phyloP scores from a whole-genome alignment of 2,329 filamentous ascomycete genomes.

The Delphinella strobiligena region DNA sequence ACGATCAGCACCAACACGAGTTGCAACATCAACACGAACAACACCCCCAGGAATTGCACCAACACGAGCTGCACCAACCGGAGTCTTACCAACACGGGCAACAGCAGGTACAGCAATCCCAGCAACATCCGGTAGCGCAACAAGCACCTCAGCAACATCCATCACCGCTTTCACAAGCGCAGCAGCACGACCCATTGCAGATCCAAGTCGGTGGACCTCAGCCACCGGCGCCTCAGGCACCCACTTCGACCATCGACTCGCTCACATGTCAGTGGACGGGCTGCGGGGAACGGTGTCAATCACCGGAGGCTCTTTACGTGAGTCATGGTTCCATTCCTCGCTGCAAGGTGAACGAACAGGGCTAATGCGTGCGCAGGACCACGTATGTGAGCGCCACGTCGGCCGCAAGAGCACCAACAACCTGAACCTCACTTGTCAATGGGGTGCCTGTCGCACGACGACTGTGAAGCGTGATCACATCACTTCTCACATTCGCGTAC shows the following conservation, averaged over 20 bases:
- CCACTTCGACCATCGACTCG: conserved; percentile 28
- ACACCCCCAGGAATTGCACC: conserved; percentile 3
- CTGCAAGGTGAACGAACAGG: conserved; percentile 1
- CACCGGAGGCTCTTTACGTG: conserved; percentile 52
- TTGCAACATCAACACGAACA: conserved; percentile 5
- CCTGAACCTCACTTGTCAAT: conserved; percentile 91
- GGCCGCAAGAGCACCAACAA: conserved; percentile 99
- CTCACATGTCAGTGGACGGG: conserved; percentile 50
- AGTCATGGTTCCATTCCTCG: conserved; percentile 16
- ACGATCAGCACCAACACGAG: background rate
- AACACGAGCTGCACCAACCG: conserved; percentile 1
- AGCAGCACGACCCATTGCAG: conserved; percentile 3
- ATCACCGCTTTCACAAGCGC: conserved; percentile 1
- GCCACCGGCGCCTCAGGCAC: conserved; percentile 11
- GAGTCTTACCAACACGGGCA: conserved; percentile 2
- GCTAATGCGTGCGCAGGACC: conserved; percentile 70
- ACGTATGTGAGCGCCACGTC: conserved; percentile 96
- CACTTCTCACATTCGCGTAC: conserved; percentile 95
- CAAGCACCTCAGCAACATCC: conserved; percentile 1
- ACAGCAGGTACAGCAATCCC: conserved; percentile 4
- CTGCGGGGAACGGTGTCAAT: conserved; percentile 47
- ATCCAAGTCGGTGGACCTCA: conserved; percentile 4
- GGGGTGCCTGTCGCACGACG: conserved; percentile 90
- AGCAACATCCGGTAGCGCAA: conserved; percentile 1
- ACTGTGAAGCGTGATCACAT: conserved; percentile 99